Evolutionary conservation across 352 stramenopile species (phyloP), one percentile per base, ranked within the genome.

Genomic region (Bremia lactucae): DNA sequence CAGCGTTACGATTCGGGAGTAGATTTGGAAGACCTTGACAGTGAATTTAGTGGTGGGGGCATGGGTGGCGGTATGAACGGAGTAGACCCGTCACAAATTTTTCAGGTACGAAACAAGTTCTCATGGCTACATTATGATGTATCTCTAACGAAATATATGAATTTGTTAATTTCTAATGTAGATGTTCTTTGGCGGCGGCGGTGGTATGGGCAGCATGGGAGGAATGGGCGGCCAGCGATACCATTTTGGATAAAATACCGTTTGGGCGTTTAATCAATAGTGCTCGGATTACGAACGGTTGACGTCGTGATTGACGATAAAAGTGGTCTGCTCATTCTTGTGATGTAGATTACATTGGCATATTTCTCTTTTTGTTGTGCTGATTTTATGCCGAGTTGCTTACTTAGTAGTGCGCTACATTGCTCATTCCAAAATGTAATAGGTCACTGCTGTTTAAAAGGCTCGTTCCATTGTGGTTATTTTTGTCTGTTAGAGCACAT

Each of bases 1-100:
- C 62, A 80, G 46, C 78, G 90, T 28, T 98, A 99, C 67, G 95
- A 99, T 73, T 83, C 79, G 3, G 91, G 91, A 15, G 80, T 96
- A 40, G 85, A 97, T 48, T 56, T 96, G n/a, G 87, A 97, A 55
- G 88, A 97, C 46, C 65, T 97, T 19, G 87, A 96, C 46, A 92
- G 80, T 48, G 83, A 88, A 63, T 86, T 83, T 55, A 73, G 69
- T 24, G 56, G 53, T 43, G 53, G 62, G 42, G 77, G 78, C 35
- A 92, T 91, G 75, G 74, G 72, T 47, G 78, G 80, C 50, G 71
- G 68, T 29, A 87, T 87, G 73, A 67, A 69, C 19, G 85, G 84
- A 20, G 74, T 90, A 11, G 74, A 90, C 33, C 77, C 77, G 3
- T 84, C 72, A 14, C 74, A 90, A 57, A 90, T 90, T 50, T 87